Base-by-base conservation (phyloP, 495 filamentous ascomycete genomes). In the Sporormia fimetaria region DNA sequence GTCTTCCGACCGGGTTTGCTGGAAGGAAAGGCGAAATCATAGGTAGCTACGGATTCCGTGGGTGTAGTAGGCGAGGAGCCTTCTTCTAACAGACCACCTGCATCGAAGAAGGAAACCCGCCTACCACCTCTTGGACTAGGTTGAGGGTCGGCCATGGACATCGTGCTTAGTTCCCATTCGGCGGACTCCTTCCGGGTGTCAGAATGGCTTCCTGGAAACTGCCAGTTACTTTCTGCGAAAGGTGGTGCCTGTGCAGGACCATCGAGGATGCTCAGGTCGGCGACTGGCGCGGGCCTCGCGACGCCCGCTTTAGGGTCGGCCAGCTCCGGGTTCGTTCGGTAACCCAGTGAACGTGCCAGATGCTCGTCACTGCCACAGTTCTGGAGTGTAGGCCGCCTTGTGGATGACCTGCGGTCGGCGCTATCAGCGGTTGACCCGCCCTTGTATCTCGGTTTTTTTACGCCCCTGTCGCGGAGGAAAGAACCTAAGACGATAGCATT, bases 401-500 rank as follows among this genome's bases (percentile, higher is more conserved):
- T 47, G 11, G 57, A 57, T 5, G 51, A 42, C 14, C 37, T 28
- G 3, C 53, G 37, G 5, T 65, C 62, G 26, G 63, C 56, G 42
- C 54, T 58, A 40, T 63, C 59, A 12, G 53, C 45, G 14, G 54
- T 47, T 15, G 54, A 57, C 3, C 49, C 48, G 7, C 47, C 43
- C 32, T 55, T 56, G 51, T 52, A 65, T 35, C 59, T 64, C 15
- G 53, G 37, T 37, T 60, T 61, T 43, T 65, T 65, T 17, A 56
- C 37, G 27, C 63, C 63, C 17, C 62, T 54, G 47, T 65, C 63
- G 22, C 63, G 59, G 11, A 65, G 40, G 49, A 65, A 65, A 6
- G 63, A 63, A 16, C 63, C 63, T 0, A 65, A 48, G 17, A 64
- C 49, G 26, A 65, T 52, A 9, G 56, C 59, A 37, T 65, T 65